These are phyloP conservation scores for Chloranthus sessilifolius DNA, from an alignment of 164 flowering plant genomes.

Conservation along the genomic window DNA sequence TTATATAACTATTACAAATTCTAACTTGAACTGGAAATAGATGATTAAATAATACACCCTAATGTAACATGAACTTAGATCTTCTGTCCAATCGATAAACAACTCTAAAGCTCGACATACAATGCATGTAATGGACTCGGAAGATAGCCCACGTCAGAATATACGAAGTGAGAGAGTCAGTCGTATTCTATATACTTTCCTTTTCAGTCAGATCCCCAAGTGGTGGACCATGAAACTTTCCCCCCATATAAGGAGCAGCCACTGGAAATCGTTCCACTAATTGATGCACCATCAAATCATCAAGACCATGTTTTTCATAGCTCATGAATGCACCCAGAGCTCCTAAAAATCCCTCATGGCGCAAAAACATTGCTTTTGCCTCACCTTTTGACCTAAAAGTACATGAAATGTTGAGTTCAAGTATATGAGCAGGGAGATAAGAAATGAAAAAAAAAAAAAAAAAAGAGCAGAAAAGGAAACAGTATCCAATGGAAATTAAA, in stretches of 20 bases:
- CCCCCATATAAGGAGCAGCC: slow-evolving; percentile 95
- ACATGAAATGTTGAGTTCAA: not conserved
- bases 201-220: slow-evolving; percentile 88
- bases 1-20: too few relatives aligned
- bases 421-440: not conserved
- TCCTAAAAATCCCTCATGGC: slow-evolving; percentile 97
- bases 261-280: slow-evolving; percentile 93
- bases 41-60: too few relatives aligned
- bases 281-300: slow-evolving; percentile 90
- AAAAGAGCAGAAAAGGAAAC: slow-evolving; percentile 1
- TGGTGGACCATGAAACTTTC: slow-evolving; percentile 84
- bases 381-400: slow-evolving; percentile 78
- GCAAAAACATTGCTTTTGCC: slow-evolving; percentile 89
- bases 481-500: not conserved
- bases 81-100: too few relatives aligned
- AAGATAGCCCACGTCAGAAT: not conserved
- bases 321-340: slow-evolving; percentile 99
- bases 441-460: not conserved
- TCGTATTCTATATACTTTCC: slow-evolving; percentile 36
- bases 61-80: too few relatives aligned
- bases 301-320: slow-evolving; percentile 92
- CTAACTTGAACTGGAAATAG: too few relatives aligned
- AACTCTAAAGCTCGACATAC: not conserved
- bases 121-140: not conserved
- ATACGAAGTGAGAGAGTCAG: too few relatives aligned